A percentile compares a stretch with the other conserved stretches of the same genome.
These are phyloP conservation scores for Diatrype stigma DNA, from an alignment of 2,329 filamentous ascomycete species.

Conservation along the genomic window DNA sequence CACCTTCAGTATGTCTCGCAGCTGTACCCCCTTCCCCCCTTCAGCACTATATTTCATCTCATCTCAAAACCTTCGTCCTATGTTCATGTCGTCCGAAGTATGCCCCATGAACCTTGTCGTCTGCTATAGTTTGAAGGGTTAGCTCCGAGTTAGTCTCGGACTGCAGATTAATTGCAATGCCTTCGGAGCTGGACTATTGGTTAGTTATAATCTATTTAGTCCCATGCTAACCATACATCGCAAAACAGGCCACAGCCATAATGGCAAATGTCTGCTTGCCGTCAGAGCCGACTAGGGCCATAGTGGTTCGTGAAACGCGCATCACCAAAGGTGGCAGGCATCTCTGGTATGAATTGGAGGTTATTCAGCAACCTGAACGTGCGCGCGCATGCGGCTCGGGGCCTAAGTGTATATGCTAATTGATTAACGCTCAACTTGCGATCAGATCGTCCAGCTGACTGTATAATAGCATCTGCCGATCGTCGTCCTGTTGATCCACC, in stretches of 20 bases:
- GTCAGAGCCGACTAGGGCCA: conserved; percentile 16
- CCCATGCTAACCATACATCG: background rate
- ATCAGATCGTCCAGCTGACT: conserved; percentile 5
- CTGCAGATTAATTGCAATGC: too few relatives aligned
- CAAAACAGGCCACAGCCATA: conserved; percentile 21
- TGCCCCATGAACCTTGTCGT: background rate
- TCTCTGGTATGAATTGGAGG: conserved; percentile 76
- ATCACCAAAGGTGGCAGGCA: conserved; percentile 70
- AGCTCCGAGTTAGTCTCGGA: too few relatives aligned
- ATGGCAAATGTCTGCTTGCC: conserved; percentile 18
- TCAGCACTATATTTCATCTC: background rate
- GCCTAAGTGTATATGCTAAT: conserved; percentile 73
- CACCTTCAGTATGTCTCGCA: background rate
- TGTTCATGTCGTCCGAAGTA: background rate
- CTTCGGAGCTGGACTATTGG: too few relatives aligned
- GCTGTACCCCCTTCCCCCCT: background rate
- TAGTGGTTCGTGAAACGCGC: conserved; percentile 32
- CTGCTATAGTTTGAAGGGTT: too few relatives aligned
- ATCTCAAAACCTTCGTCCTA: background rate
- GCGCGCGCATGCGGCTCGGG: conserved; percentile 93
- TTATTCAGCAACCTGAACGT: conserved; percentile 91
- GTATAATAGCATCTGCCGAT: conserved; percentile 67
- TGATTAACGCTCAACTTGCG: conserved; percentile 1
- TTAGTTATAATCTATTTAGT: background rate
- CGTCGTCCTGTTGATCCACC: conserved; percentile 90